Base-by-base conservation (phyloP, 106 monocot genomes). In the Posidonia australis region DNA sequence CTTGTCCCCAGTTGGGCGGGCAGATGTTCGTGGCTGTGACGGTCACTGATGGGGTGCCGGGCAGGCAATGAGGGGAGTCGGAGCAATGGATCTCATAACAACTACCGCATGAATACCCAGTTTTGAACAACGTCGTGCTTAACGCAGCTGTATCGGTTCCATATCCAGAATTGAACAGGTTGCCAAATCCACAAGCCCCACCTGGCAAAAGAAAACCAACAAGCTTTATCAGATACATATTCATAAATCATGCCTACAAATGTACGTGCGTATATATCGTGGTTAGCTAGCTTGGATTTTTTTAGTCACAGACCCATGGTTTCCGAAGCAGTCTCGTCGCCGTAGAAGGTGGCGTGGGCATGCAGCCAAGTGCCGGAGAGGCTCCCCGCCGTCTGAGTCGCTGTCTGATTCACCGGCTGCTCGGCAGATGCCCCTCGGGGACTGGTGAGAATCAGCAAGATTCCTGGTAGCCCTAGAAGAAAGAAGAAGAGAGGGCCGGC, bases 21-120 rank as follows among this genome's bases (percentile, higher is more conserved):
- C 93, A 93, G 19, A 89, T 68, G 77, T 93, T 89, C 28, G 93
- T 89, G 17, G 81, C 88, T 5, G 93, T 89, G 21, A 93, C 73
- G 21, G 82, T 81, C 13, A 70, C 32, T 44, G 76, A 62, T 14
- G 82, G 78, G 1, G 62, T 72, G 12, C 86, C 89, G 9, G 78
- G 60, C n/a, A 52, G 78, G 65, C 89, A 89, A 0, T 46, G 41
- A 13, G 66, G 59, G 1, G 82, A 77, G 7, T 74, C 71, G 0
- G 44, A 2, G 73, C 92, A 92, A 10, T 80, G 77, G 3, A 92
- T 80, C 64, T 88, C 78, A 44, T 75, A 93, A 51, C 92, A 92
- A 0, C 63, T 43, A 1, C 88, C 92, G 31, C 92, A 88, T 0
- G 78, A 80, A 20, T 57, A 69, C 0, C 92, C 92, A 16, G 81